Evolutionary conservation across 1,284 basidiomycete species (phyloP).

Genomic region (Cryptococcus neoformans): DNA sequence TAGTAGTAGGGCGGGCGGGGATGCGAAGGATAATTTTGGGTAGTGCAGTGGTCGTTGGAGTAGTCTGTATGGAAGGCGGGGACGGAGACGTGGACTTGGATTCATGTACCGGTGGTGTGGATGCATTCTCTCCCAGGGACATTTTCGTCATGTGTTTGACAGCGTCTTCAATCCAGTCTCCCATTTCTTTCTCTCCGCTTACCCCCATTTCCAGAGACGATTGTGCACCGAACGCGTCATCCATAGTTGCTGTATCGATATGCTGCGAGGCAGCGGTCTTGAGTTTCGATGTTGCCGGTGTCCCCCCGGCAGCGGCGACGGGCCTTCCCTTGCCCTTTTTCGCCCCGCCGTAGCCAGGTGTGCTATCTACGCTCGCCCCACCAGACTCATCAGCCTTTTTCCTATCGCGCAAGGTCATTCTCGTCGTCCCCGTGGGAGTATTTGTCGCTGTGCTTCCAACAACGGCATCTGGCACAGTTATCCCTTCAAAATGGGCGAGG

Average conservation of each 20-base stretch:
- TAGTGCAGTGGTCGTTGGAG: not conserved
- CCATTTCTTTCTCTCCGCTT: not conserved
- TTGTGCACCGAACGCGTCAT: no score
- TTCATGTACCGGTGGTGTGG: not conserved
- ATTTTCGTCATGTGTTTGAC: not conserved
- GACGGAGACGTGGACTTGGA: not conserved
- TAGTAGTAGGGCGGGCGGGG: conserved; percentile 1
- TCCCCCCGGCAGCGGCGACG: not conserved
- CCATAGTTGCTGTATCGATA: no score
- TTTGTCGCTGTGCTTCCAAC: conserved; percentile 9
- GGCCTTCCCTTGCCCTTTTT: not conserved
- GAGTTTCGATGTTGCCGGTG: not conserved
- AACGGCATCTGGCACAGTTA: conserved; percentile 21
- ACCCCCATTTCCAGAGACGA: no score
- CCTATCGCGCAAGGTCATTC: conserved; percentile 60
- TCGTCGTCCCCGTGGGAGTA: conserved; percentile 37
- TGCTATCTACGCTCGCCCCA: conserved; percentile 6
- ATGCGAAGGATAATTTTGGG: conserved; percentile 25
- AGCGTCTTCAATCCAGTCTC: not conserved
- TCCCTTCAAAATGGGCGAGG: conserved; percentile 52
- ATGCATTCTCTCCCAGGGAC: not conserved
- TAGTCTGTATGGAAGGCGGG: not conserved
- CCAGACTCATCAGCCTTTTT: conserved; percentile 43
- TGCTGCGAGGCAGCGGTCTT: not conserved
- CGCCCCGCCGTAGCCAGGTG: conserved; percentile 3